Percentiles rank a stretch among this genome's conserved stretches.
Conservation (phyloP, 371 early-diverging fungal genomes). For the Parasitella parasitica region DNA sequence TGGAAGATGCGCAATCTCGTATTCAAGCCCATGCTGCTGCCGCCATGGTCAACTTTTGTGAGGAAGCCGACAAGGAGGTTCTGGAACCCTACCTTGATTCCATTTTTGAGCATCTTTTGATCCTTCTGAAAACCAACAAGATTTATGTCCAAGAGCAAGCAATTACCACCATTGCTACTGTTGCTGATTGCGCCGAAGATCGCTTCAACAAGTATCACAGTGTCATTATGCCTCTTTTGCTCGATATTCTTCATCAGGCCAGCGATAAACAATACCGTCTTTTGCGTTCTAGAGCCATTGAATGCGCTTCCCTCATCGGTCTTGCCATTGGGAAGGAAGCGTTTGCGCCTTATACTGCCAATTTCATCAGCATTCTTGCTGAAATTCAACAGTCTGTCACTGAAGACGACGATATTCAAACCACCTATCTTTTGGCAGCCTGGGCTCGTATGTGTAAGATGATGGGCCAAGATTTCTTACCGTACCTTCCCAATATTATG, state of each 20-base stretch:
- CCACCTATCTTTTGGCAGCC: constrained; percentile 87
- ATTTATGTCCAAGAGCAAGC: constrained; percentile 97
- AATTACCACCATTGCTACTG: constrained; percentile 94
- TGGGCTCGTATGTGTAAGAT: constrained; percentile 98
- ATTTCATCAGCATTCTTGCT: constrained; percentile 78
- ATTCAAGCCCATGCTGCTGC: constrained; percentile 97
- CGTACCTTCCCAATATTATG: constrained; percentile 89
- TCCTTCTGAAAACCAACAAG: constrained; percentile 77
- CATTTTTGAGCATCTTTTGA: constrained; percentile 83
- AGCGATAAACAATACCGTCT: constrained; percentile 82
- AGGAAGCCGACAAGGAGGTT: constrained; percentile 74
- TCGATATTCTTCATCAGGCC: constrained; percentile 83
- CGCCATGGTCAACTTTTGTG: constrained; percentile 96
- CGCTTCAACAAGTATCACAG: constrained; percentile 86
- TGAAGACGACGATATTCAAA: constrained; percentile 90
- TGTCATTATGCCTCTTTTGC: constrained; percentile 91
- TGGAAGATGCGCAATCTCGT: constrained; percentile 83
- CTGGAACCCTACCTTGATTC: constrained; percentile 87
- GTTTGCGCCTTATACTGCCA: constrained; percentile 76
- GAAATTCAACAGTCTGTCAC: constrained; percentile 76
- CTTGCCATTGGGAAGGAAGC: constrained; percentile 91
- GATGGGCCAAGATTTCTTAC: constrained; percentile 91
- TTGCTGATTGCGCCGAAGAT: constrained; percentile 93
- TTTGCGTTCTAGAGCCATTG: constrained; percentile 93
- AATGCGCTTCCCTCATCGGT: constrained; percentile 90